These are phyloP conservation scores for Lepiota subincarnata DNA, from an alignment of 768 basidiomycete species.

Conservation along the genomic window DNA sequence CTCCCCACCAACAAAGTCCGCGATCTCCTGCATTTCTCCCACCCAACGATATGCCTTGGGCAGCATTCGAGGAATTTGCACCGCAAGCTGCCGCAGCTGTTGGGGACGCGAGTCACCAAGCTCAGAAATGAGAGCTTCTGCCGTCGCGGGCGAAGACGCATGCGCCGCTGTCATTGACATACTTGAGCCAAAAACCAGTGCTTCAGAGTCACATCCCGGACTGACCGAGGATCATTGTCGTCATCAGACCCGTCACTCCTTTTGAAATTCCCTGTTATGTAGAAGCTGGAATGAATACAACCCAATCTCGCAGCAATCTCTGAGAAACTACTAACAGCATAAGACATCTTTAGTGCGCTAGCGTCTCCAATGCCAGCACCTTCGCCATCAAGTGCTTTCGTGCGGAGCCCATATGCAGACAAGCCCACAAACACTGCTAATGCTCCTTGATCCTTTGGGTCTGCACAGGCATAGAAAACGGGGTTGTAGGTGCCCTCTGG, in stretches of 20 bases:
- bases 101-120: conserved; percentile 42
- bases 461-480: conserved; percentile 51
- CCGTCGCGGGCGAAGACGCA: conserved; percentile 55
- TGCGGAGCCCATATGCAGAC: conserved; percentile 41
- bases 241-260: conserved; percentile 46
- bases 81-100: conserved; percentile 35
- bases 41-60: conserved; percentile 64
- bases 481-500: conserved; percentile 46
- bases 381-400: conserved; percentile 42
- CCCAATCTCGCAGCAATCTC: neutral
- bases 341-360: conserved; percentile 62
- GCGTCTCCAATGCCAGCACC: conserved; percentile 51
- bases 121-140: conserved; percentile 51
- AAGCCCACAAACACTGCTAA: conserved; percentile 36
- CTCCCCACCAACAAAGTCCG: conserved; percentile 44
- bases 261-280: conserved; percentile 48
- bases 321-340: conserved; percentile 40
- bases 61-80: conserved; percentile 42
- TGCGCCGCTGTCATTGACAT: conserved; percentile 39
- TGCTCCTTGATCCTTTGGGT: conserved; percentile 28
- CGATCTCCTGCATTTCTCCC: conserved; percentile 63
- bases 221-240: conserved; percentile 55
- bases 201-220: neutral
- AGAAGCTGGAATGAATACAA: conserved; percentile 1
- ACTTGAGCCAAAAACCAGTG: neutral